Base-by-base conservation (phyloP, 2,329 filamentous ascomycete genomes). In the Cryphonectria carpinicola region DNA sequence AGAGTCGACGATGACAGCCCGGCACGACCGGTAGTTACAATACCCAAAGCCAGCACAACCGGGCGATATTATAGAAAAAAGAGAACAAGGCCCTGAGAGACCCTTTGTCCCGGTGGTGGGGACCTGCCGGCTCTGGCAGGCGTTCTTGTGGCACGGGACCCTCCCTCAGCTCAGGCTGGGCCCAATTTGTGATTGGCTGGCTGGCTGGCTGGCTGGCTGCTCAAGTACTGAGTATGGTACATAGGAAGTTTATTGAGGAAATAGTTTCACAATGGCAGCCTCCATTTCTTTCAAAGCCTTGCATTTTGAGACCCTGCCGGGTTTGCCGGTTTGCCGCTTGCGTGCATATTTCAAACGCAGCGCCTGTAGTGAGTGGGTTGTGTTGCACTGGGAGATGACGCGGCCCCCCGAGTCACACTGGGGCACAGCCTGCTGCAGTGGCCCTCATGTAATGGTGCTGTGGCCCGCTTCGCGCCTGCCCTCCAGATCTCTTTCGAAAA, bases 311-410 rank as follows among this genome's bases (percentile, higher is more conserved):
- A 39, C 60, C 60, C 32, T 62, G 60, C 22, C 35, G 37, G 46
- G 28, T 25, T 35, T 62, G 60, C 60, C 60, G 60, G 19, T 62
- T 62, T 62, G 60, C 60, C 60, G 60, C 11, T 7, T 25, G 35
- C 60, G 11, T 62, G 60, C 60, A 25, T 14, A 13, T 25, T 41
- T n/a, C 10, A 61, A 39, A 25, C 25, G 8, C 25, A 13, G 32
- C 60, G 60, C 60, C 60, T 41, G 46, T 7, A 49, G 46, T 49
- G 46, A n/a, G 46, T 49, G 46, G 46, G 46, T n/a, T 49, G 60
- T n/a, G 54, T 35, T 62, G 35, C 35, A 39, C 35, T 35, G 60
- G 46, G 22, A 32, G 60, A 62, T 62, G 60, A 62, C 60, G 60
- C 60, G 60, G 60, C 60, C 60, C 46, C n/a, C 60, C 10, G 35